Conservation (phyloP, 2,329 filamentous ascomycete genomes). For the Mariannaea sp. region DNA sequence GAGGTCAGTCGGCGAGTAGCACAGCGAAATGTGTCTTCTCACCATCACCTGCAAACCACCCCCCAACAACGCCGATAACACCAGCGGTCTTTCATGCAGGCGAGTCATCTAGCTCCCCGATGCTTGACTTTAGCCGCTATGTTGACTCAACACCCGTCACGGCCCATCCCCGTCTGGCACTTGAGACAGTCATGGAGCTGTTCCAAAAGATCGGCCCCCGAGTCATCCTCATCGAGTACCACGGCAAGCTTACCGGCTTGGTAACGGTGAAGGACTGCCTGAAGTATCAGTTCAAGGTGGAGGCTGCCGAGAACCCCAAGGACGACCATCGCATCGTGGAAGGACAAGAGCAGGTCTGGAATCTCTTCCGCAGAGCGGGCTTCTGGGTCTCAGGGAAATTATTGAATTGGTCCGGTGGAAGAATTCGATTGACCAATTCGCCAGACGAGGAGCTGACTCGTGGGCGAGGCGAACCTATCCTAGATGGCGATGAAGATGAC, state of each 20-base stretch:
- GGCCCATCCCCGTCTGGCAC: conserved; percentile 85
- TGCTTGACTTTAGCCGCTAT: conserved; percentile 82
- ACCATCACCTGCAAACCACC: conserved; percentile 46
- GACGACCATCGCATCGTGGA: conserved; percentile 61
- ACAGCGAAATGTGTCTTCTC: conserved; percentile 77
- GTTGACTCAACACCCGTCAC: conserved; percentile 89
- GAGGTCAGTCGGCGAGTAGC: conserved; percentile 68
- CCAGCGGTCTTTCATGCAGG: conserved; percentile 8
- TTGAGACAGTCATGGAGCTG: conserved; percentile 97
- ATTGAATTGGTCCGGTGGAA: conserved; percentile 57
- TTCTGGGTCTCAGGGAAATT: conserved; percentile 65
- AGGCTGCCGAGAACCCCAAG: conserved; percentile 77
- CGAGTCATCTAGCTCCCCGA: conserved; percentile 48
- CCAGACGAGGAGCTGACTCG: conserved; percentile 43
- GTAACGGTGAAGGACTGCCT: conserved; percentile 97
- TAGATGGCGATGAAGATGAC: conserved; percentile 50
- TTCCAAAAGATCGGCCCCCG: conserved; percentile 98
- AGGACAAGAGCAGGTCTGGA: conserved; percentile 70
- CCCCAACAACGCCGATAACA: conserved; percentile 43
- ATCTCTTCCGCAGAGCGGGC: conserved; percentile 55
- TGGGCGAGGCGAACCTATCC: conserved; percentile 53
- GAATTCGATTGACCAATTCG: conserved; percentile 56
- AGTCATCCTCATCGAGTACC: conserved; percentile 90
- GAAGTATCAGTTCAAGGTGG: conserved; percentile 96
- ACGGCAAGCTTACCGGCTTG: conserved; percentile 79